Percentiles rank a stretch among this genome's conserved stretches.
Conservation (phyloP, 2,329 filamentous ascomycete species). For the Botrytis medusae region DNA sequence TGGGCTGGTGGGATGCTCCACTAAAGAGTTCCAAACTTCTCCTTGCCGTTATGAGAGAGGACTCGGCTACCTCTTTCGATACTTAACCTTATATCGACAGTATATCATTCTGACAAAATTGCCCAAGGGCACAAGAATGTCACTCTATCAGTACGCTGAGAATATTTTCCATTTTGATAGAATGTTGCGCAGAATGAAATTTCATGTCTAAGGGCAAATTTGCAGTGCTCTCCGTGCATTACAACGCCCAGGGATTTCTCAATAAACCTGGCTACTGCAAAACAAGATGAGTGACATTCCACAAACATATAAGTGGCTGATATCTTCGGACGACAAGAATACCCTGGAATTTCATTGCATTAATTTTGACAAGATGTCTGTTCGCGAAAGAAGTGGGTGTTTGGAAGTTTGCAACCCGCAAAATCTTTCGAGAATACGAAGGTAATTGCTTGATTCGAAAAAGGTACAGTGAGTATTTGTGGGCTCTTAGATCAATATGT, state of each 20-base stretch:
- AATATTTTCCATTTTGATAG: background rate
- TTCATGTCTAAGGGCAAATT: background rate
- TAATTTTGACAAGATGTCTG: background rate
- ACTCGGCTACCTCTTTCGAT: background rate
- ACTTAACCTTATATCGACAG: background rate
- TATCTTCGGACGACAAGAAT: background rate
- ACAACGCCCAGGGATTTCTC: background rate
- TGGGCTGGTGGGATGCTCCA: background rate
- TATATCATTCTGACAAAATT: background rate
- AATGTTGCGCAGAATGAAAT: background rate
- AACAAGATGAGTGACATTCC: background rate
- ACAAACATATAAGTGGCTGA: background rate
- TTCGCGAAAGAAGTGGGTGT: background rate
- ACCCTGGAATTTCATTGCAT: background rate
- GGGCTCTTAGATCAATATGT: background rate
- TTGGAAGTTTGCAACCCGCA: background rate
- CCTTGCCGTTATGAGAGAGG: background rate
- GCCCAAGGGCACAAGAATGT: background rate
- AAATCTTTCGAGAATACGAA: background rate
- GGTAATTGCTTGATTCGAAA: background rate
- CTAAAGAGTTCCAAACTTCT: background rate
- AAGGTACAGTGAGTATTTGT: background rate
- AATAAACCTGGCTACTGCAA: background rate
- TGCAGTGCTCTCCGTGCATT: background rate
- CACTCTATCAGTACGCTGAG: background rate